phyloP scores from a whole-genome alignment of 192 early-diverging fungal genomes.

The Entomortierella lignicola region DNA sequence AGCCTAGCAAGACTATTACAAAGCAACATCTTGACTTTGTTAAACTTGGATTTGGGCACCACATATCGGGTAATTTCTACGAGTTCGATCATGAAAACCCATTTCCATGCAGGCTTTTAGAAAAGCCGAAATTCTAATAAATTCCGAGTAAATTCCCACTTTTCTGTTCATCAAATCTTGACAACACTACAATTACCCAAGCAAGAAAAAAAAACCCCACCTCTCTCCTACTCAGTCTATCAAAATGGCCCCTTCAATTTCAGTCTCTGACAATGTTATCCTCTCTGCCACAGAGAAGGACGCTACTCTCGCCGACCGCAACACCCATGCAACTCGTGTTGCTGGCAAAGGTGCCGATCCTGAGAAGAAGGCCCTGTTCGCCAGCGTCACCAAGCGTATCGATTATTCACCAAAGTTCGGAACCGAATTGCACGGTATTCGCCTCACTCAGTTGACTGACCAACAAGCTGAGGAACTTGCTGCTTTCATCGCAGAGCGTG shows the following conservation, averaged over 20 bases:
- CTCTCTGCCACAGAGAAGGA: slow-evolving; percentile 35
- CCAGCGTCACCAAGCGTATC: slow-evolving; percentile 62
- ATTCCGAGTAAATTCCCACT: not conserved
- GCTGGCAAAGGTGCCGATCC: slow-evolving; percentile 63
- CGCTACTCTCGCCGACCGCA: slow-evolving; percentile 39
- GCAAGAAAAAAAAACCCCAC: slow-evolving; percentile 1
- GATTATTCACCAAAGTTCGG: slow-evolving; percentile 72
- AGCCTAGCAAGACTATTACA: no score
- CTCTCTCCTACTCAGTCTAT: not conserved
- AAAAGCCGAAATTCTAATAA: not conserved
- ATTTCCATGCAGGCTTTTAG: no score
- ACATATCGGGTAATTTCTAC: no score
- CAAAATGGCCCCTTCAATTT: slow-evolving; percentile 34
- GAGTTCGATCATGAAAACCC: no score
- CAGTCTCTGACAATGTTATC: slow-evolving; percentile 38
- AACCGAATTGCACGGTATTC: slow-evolving; percentile 73
- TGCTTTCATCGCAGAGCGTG: slow-evolving; percentile 70
- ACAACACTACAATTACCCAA: not conserved
- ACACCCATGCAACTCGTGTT: slow-evolving; percentile 46
- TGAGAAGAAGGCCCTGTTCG: slow-evolving; percentile 65
- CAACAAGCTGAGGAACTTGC: slow-evolving; percentile 73
- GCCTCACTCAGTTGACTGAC: slow-evolving; percentile 66
- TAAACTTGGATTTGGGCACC: no score
- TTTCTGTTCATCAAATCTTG: not conserved
- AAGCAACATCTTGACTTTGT: no score